Evolutionary conservation across 805 yeast species (phyloP), one percentile per base, ranked within the genome.

Genomic region (Phaffomyces antillensis): DNA sequence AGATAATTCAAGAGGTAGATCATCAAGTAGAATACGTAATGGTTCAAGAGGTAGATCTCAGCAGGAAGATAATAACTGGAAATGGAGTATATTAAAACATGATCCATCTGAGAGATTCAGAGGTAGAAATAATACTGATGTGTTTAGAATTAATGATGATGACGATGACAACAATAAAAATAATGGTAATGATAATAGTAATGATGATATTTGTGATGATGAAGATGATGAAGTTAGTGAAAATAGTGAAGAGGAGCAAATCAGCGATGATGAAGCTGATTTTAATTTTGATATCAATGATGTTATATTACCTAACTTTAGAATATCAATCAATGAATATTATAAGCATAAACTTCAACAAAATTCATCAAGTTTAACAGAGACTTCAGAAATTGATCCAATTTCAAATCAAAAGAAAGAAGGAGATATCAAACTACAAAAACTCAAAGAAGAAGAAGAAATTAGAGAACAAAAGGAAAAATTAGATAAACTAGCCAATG

Each of bases 71-170:
- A 36, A 28, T 15, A 57, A 55, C 32, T 58, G 46, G 45, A 75
- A 75, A 52, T 83, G 84, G 80, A 75, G 86, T 0, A 80, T 85
- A 36, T 71, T 86, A 40, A 75, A 76, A 44, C 85, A 79, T 53
- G 90, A 85, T 54, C 95, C 95, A 0, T 80, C 81, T 50, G 84
- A 81, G 54, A 65, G 93, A 47, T 60, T 83, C 32, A 56, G 30
- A 25, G 59, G 51, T n/a, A 35, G 53, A 28, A 54, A 48, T 12
- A 52, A 13, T 20, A 20, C 26, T 35, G 26, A 35, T 35, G 15
- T 17, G 10, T 20, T 43, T 13, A 42, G 47, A 15, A 50, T 46
- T 7, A 51, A 53, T 10, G 50, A 39, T 9, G 54, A 41, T 7
- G 48, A 49, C 8, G 54, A 54, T 13, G 38, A 47, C 45, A 48